Evolutionary conservation across 345 rosid species (phyloP).

Genomic region (Lenwebbia sp.): DNA sequence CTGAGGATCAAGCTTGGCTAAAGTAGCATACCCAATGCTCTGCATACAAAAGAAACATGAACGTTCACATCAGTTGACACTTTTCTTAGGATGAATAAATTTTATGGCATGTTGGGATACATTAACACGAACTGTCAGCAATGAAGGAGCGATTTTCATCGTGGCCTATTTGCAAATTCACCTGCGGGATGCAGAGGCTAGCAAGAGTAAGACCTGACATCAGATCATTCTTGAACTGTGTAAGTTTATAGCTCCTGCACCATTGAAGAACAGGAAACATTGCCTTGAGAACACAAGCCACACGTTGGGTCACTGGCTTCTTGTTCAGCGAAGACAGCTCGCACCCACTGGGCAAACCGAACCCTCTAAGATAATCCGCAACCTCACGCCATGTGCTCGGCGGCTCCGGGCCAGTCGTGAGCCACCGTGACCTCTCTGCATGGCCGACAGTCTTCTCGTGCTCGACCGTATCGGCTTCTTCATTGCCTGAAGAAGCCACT

Average conservation of each 20-base stretch:
- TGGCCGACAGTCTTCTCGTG: constrained; percentile 15
- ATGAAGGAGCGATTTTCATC: neutral
- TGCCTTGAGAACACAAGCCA: constrained; percentile 19
- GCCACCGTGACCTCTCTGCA: constrained; percentile 43
- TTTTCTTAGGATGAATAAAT: neutral
- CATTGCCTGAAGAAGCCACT: constrained; percentile 24
- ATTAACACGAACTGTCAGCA: neutral
- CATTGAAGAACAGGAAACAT: constrained; percentile 66
- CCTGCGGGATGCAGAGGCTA: constrained; percentile 97
- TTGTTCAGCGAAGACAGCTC: constrained; percentile 20
- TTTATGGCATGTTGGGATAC: neutral
- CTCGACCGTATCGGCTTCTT: constrained; percentile 19
- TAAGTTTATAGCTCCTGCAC: constrained; percentile 40
- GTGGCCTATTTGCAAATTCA: constrained; percentile 1
- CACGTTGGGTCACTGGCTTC: constrained; percentile 14
- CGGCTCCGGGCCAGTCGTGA: constrained; percentile 58
- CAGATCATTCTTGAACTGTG: constrained; percentile 62
- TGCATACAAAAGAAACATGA: constrained; percentile 6
- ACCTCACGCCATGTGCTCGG: constrained; percentile 53
- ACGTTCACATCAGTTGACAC: neutral
- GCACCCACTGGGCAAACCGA: constrained; percentile 18
- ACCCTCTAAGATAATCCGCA: constrained; percentile 19
- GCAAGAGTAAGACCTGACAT: constrained; percentile 91
- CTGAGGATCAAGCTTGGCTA: constrained; percentile 91
- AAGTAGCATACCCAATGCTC: constrained; percentile 92